Evolutionary conservation across 2,329 filamentous ascomycete genomes (phyloP), one percentile per base, ranked within the genome.

Genomic region (Pezicula radicicola): DNA sequence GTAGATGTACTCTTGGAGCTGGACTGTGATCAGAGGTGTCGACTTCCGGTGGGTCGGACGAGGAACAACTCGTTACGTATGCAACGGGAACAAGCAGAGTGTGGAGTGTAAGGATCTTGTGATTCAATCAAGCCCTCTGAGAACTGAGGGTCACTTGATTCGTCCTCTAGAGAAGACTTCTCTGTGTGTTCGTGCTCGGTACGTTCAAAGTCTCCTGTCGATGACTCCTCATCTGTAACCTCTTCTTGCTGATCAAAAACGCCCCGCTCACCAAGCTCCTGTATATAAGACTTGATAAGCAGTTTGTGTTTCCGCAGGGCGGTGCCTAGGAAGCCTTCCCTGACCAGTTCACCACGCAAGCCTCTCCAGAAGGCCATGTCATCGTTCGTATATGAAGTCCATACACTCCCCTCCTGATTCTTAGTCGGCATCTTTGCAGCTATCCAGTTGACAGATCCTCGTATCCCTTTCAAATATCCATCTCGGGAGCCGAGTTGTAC

Each of bases 231-330:
- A 13, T 13, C 30, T 33, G 3, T 33, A 33, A 33, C 9, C 30
- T 33, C 30, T 33, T 33, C 30, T 13, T 30, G 21, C 15, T 51
- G 48, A 30, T 54, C 54, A 19, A 56, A 43, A 25, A 51, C 43
- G 6, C 59, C 55, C 40, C 54, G 25, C 33, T 39, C 30, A 4
- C 53, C 50, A 36, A 63, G 52, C 30, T 60, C 56, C 37, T 51
- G 46, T 12, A 63, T 48, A 49, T 60, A 62, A 7, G 25, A 48
- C 37, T 49, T 50, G 12, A 63, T 55, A 10, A 55, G 25, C 4
- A 16, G 79, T 72, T 82, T 79, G 68, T 84, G 75, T 55, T 76
- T 73, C 21, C 70, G 70, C 8, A 84, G 60, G 1, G 80, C 73
- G 13, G 79, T 72, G 28, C 69, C 69, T 2, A 77, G 75, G 60